A percentile compares a stretch with the other conserved stretches of the same genome.
phyloP scores from a whole-genome alignment of 1,139 yeast genomes.

The Geotrichum bryndzae region DNA sequence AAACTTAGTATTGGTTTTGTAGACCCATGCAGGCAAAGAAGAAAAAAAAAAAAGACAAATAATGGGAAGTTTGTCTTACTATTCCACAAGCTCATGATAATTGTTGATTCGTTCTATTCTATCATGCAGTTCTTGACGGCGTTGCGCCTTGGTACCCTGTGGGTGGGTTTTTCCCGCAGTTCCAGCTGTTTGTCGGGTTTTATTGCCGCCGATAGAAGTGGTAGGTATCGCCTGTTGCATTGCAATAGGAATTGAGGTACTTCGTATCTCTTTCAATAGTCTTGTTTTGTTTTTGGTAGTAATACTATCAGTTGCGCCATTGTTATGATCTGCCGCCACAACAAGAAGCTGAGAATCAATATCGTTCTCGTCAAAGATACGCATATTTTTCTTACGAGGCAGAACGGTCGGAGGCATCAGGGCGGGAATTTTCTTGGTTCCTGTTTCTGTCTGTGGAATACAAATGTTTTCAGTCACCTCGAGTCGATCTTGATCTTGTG shows the following conservation, averaged over 20 bases:
- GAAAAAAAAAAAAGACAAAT: neutral
- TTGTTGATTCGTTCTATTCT: neutral
- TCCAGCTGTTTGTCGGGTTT: neutral
- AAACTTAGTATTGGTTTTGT: neutral
- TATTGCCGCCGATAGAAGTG: neutral
- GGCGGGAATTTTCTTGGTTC: neutral
- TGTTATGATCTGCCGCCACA: neutral
- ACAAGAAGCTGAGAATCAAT: neutral
- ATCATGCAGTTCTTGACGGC: neutral
- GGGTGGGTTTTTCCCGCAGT: neutral
- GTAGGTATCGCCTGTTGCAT: neutral
- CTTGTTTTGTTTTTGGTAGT: too few relatives aligned
- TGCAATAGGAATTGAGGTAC: neutral
- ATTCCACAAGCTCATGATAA: constrained; percentile 1
- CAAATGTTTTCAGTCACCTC: neutral
- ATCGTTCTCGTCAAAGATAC: neutral
- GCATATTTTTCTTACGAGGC: neutral
- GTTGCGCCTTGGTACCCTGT: neutral
- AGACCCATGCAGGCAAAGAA: neutral
- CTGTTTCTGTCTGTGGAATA: too few relatives aligned
- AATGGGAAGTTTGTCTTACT: neutral
- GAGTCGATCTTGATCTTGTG: neutral
- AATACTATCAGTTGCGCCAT: neutral
- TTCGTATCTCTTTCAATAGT: neutral
- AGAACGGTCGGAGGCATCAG: neutral